Evolutionary conservation across 2,329 filamentous ascomycete genomes (phyloP).

Genomic region (Thielaviopsis populi): DNA sequence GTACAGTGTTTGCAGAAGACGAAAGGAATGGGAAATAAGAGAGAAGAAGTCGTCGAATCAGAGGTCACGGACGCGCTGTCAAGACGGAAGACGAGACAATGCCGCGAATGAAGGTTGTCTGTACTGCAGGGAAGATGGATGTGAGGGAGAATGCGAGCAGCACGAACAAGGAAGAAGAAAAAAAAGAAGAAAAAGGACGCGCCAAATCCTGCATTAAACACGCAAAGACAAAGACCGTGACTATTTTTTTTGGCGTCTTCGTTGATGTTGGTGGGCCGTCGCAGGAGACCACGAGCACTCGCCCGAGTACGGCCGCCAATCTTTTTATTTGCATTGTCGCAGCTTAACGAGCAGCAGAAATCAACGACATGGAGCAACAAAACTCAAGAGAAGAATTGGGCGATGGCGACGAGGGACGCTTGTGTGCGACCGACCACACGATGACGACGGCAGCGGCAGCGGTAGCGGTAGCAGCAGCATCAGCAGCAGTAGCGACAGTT

Average conservation of each 20-base stretch:
- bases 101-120: not conserved
- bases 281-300: not conserved
- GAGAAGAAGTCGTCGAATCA: not conserved
- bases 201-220: not conserved
- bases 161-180: not conserved
- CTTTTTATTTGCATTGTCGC: not conserved
- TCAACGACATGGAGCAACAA: not conserved
- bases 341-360: not conserved
- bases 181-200: not conserved
- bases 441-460: no score
- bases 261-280: not conserved
- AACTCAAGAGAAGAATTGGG: not conserved
- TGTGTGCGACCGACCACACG: not conserved
- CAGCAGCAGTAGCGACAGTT: no score
- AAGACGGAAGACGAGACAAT: not conserved
- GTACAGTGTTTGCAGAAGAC: constrained; percentile 3
- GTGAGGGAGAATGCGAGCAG: not conserved
- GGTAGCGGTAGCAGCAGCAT: no score
- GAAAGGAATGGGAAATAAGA: constrained; percentile 1
- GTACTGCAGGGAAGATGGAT: constrained; percentile 1
- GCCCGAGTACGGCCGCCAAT: not conserved
- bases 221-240: not conserved
- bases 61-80: constrained; percentile 2
- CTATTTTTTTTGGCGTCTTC: not conserved
- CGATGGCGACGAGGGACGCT: not conserved